A percentile compares a stretch with the other conserved stretches of the same genome.
phyloP scores from a whole-genome alignment of 371 early-diverging fungal species.

The Mortierella sp. region DNA sequence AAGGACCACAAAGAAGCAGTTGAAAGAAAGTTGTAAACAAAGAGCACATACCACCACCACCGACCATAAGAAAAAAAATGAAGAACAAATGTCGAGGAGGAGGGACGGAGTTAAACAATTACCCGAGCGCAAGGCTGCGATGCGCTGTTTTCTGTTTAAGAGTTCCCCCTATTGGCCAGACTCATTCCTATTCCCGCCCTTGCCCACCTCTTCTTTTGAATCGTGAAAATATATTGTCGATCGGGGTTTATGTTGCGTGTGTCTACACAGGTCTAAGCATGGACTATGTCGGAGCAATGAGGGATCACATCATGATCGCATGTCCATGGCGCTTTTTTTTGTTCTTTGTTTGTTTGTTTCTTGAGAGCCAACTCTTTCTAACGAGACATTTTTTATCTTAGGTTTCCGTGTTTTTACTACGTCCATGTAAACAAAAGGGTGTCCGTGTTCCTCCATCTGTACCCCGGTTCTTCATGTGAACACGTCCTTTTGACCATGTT shows the following conservation, averaged over 20 bases:
- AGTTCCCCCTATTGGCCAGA: neutral
- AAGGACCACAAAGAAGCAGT: neutral
- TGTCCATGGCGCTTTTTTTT: constrained; percentile 1
- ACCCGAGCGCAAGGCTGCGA: constrained; percentile 4
- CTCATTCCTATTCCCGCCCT: neutral
- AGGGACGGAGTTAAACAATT: neutral
- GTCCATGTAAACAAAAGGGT: neutral
- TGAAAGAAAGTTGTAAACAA: neutral
- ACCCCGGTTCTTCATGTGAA: neutral
- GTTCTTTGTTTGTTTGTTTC: neutral
- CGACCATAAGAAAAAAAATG: neutral
- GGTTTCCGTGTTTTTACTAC: neutral
- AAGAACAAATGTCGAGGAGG: neutral
- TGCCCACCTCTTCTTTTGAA: no score
- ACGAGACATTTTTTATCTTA: neutral
- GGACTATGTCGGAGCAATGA: constrained; percentile 4
- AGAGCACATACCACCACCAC: neutral
- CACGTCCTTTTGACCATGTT: neutral
- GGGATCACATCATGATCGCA: constrained; percentile 2
- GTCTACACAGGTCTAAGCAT: no score
- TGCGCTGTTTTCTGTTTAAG: neutral
- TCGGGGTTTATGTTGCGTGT: no score
- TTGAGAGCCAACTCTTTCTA: constrained; percentile 4
- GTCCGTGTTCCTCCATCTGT: neutral
- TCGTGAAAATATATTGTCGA: neutral